phyloP scores from a whole-genome alignment of 495 filamentous ascomycete species.

The Umbilicaria muhlenbergii region DNA sequence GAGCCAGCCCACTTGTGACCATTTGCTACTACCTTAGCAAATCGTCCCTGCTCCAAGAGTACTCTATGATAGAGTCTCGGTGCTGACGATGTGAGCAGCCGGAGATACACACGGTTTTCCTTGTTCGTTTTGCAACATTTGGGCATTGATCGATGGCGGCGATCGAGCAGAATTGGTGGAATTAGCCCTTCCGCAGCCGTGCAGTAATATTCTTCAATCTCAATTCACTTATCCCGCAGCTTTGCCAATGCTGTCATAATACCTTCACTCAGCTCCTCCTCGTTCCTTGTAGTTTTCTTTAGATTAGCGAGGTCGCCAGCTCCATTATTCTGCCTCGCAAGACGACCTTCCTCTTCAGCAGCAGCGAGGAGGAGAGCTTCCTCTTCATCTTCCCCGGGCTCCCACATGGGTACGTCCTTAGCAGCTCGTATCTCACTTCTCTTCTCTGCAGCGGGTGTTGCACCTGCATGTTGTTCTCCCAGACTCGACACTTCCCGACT shows the following conservation, averaged over 20 bases:
- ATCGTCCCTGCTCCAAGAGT: too few species aligned
- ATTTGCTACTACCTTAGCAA: too few species aligned
- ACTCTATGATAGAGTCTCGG: too few species aligned
- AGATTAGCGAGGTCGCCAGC: neutral
- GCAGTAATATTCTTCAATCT: neutral
- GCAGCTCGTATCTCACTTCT: conserved; percentile 13
- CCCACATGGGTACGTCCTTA: conserved; percentile 15
- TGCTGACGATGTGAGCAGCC: too few species aligned
- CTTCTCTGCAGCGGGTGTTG: conserved; percentile 11
- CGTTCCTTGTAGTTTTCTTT: conserved; percentile 11
- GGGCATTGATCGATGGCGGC: too few species aligned
- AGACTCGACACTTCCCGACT: conserved; percentile 18
- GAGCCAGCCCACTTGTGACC: too few species aligned
- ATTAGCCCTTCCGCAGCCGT: too few species aligned
- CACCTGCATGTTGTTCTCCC: conserved; percentile 12
- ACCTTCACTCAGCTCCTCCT: conserved; percentile 31
- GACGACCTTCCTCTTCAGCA: conserved; percentile 20
- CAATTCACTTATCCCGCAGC: conserved; percentile 23
- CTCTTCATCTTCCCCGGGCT: conserved; percentile 22
- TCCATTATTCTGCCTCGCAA: conserved; percentile 1
- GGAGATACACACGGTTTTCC: too few species aligned
- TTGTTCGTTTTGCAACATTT: too few species aligned
- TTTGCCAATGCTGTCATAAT: conserved; percentile 43
- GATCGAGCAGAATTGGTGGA: too few species aligned
- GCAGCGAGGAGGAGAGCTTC: conserved; percentile 25